Conservation (phyloP, 495 filamentous ascomycete genomes). For the Hypoxylon fuscum region DNA sequence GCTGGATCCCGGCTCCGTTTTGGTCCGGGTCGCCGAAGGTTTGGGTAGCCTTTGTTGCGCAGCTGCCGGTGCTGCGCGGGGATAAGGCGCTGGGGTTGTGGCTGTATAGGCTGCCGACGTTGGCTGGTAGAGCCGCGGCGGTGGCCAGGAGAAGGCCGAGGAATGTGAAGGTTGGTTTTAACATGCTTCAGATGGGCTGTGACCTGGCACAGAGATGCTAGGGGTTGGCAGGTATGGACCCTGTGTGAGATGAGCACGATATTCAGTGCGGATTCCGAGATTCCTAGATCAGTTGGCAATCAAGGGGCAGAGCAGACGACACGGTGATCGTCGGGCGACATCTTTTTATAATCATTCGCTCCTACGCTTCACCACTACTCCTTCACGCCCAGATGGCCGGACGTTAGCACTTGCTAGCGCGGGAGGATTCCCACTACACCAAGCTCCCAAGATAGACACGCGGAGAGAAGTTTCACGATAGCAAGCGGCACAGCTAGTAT, state of each 20-base stretch:
- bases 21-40: conserved; percentile 23
- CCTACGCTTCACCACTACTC: background rate
- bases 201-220: background rate
- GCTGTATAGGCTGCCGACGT: background rate
- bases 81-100: background rate
- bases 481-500: background rate
- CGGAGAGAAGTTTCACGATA: background rate
- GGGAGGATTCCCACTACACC: background rate
- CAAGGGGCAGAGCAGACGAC: background rate
- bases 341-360: background rate
- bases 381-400: too few species aligned
- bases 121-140: conserved; percentile 10
- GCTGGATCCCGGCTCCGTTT: conserved; percentile 21
- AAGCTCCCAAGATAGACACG: background rate
- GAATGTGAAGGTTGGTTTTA: conserved; percentile 18
- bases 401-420: background rate
- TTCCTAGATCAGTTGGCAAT: background rate
- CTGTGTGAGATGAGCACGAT: background rate
- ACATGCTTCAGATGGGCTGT: conserved; percentile 2
- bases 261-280: background rate
- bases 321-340: background rate
- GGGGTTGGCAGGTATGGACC: background rate
- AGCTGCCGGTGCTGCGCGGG: background rate
- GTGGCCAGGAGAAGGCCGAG: conserved; percentile 16
- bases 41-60: conserved; percentile 3